Percentiles rank a stretch among this genome's conserved stretches.
These are phyloP conservation scores for Alternaria gaisen DNA, from an alignment of 2,329 filamentous ascomycete genomes.

Conservation along the genomic window DNA sequence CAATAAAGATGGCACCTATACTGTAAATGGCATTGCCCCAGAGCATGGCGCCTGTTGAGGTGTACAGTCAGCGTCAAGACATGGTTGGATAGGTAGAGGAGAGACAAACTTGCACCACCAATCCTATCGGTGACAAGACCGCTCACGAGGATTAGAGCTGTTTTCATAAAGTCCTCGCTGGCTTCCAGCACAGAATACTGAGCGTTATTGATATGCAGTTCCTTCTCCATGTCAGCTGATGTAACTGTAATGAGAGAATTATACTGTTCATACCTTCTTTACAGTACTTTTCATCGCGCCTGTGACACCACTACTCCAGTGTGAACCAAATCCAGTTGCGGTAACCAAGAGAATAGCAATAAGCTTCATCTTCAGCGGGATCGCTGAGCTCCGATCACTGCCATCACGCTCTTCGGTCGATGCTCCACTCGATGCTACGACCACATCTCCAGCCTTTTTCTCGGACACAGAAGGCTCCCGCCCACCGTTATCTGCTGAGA, in stretches of 20 bases:
- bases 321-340: slow-evolving; percentile 66
- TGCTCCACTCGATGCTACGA: slow-evolving; percentile 16
- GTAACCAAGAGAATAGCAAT: slow-evolving; percentile 61
- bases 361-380: slow-evolving; percentile 43
- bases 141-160: slow-evolving; percentile 62
- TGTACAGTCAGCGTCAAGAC: neutral
- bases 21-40: slow-evolving; percentile 70
- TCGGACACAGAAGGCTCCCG: neutral
- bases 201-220: slow-evolving; percentile 67
- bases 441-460: slow-evolving; percentile 6
- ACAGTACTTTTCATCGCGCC: slow-evolving; percentile 69
- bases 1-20: slow-evolving; percentile 66
- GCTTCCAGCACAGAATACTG: slow-evolving; percentile 68
- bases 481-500: neutral
- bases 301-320: slow-evolving; percentile 68
- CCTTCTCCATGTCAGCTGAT: slow-evolving; percentile 14
- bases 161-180: slow-evolving; percentile 70
- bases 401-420: slow-evolving; percentile 1
- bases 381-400: slow-evolving; percentile 8
- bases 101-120: slow-evolving; percentile 59
- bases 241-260: neutral
- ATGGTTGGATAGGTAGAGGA: neutral
- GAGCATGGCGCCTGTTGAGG: slow-evolving; percentile 59
- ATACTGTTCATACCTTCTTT: slow-evolving; percentile 58
- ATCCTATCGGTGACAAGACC: slow-evolving; percentile 67